Evolutionary conservation across 177 flowering plant species (phyloP), one percentile per base, ranked within the genome.

Genomic region (Vitis hybrid): DNA sequence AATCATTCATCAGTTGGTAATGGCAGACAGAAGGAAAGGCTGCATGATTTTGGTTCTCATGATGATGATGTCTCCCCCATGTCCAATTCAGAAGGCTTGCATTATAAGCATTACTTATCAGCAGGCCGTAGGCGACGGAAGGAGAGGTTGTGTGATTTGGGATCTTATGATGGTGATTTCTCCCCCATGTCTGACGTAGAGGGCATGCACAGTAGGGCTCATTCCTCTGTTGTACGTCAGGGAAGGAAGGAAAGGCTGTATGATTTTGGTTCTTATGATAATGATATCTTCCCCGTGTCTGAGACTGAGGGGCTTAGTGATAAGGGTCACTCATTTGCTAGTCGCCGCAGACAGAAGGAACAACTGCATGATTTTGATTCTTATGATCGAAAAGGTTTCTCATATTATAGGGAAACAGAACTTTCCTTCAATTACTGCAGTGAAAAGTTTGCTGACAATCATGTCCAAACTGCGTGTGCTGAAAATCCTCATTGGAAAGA

Each of bases 301-400:
- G 69, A 66, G 56, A 63, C 20, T 11, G 69, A 77, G 74, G 62
- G 53, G 28, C 28, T 47, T 58, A 47, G 70, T 73, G 67, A 47
- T 31, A 59, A 62, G 17, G 60, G 65, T 59, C 71, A 38, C 50
- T 38, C 70, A 28, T 19, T 24, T 28, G 57, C 22, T 68, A 47
- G 28, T 28, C 62, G 62, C 59, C 64, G 55, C n/a, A 64, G 76
- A 59, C 59, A 52, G 70, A 73, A 58, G 72, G 69, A 60, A 59
- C 59, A 67, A 44, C 67, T 18, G 69, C 59, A 8, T 65, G 28
- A 59, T 72, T 17, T 49, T 71, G 68, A 65, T 22, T 72, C 63
- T 63, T 55, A 74, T 62, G 67, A 59, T 24, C 66, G 55, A 60
- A 80, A 82, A 64, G 78, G 78, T 70, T 49, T 60, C 14, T 71